These are phyloP conservation scores for Penicillium sp. DNA, from an alignment of 2,329 filamentous ascomycete species.

Conservation along the genomic window DNA sequence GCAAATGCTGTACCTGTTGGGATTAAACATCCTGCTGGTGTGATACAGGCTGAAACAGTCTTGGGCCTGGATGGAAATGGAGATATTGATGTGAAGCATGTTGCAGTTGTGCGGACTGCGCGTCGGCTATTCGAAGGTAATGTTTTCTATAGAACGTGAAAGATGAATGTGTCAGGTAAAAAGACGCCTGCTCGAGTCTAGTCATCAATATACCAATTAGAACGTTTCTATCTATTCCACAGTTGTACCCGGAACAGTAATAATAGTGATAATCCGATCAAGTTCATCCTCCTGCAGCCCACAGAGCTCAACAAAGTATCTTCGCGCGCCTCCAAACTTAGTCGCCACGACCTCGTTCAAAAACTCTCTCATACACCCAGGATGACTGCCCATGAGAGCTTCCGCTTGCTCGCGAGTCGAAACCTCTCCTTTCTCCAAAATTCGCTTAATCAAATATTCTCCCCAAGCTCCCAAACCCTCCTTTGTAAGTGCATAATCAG, in stretches of 20 bases:
- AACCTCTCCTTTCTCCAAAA: constrained; percentile 1
- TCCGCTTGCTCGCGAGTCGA: constrained; percentile 4
- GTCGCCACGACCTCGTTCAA: background rate
- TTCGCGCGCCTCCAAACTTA: background rate
- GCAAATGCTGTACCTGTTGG: constrained; percentile 9
- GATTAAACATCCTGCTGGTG: constrained; percentile 18
- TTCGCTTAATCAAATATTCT: constrained; percentile 1
- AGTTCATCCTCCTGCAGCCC: background rate
- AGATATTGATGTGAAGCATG: constrained; percentile 9
- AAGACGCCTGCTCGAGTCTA: background rate
- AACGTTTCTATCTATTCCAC: background rate
- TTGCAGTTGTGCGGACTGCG: constrained; percentile 21
- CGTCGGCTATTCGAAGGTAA: constrained; percentile 23
- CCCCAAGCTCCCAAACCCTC: constrained; percentile 3
- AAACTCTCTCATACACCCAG: constrained; percentile 1
- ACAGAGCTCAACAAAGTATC: constrained; percentile 1
- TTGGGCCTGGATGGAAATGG: constrained; percentile 4
- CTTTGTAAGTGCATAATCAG: constrained; percentile 55
- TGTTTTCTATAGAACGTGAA: constrained; percentile 13
- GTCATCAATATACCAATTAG: background rate
- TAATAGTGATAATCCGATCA: background rate
- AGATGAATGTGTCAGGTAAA: background rate
- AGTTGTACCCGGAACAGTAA: background rate
- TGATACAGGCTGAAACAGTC: constrained; percentile 15
- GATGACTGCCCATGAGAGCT: background rate